phyloP scores from a whole-genome alignment of 106 monocot species.

The Gastrodia elata region DNA sequence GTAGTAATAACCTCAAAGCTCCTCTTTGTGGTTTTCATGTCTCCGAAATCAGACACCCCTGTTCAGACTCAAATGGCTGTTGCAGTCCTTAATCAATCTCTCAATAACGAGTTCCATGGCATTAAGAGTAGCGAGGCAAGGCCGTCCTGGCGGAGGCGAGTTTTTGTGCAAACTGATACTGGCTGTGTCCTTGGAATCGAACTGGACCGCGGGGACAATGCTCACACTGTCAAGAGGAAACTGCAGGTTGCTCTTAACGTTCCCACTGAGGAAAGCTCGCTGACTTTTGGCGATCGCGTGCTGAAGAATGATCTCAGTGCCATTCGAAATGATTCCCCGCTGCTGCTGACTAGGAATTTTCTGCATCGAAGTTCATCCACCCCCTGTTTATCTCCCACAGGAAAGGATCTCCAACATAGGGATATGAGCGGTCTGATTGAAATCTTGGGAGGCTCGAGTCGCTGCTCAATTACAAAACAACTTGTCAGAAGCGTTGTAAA shows the following conservation, averaged over 20 bases:
- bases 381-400: slow-evolving; percentile 39
- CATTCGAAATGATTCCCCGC: slow-evolving; percentile 66
- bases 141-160: slow-evolving; percentile 31
- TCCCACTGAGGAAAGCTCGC: slow-evolving; percentile 70
- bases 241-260: slow-evolving; percentile 58
- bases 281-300: slow-evolving; percentile 69
- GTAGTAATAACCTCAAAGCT: slow-evolving; percentile 3
- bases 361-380: slow-evolving; percentile 50
- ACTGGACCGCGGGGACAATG: slow-evolving; percentile 46
- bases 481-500: slow-evolving; percentile 58
- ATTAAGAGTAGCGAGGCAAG: slow-evolving; percentile 23
- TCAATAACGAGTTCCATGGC: slow-evolving; percentile 17
- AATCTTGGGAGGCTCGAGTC: slow-evolving; percentile 58
- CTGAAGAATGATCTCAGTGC: slow-evolving; percentile 66
- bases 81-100: slow-evolving; percentile 23
- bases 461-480: slow-evolving; percentile 41
- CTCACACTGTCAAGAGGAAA: slow-evolving; percentile 43
- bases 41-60: slow-evolving; percentile 53
- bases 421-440: slow-evolving; percentile 55
- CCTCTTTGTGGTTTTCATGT: slow-evolving; percentile 13
- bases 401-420: slow-evolving; percentile 26
- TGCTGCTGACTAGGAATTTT: slow-evolving; percentile 54
- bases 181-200: slow-evolving; percentile 49
- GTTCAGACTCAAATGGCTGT: slow-evolving; percentile 61
- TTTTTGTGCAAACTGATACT: slow-evolving; percentile 66